Evolutionary conservation across 1,284 basidiomycete genomes (phyloP).

Genomic region (Uromyces viciae-fabae): DNA sequence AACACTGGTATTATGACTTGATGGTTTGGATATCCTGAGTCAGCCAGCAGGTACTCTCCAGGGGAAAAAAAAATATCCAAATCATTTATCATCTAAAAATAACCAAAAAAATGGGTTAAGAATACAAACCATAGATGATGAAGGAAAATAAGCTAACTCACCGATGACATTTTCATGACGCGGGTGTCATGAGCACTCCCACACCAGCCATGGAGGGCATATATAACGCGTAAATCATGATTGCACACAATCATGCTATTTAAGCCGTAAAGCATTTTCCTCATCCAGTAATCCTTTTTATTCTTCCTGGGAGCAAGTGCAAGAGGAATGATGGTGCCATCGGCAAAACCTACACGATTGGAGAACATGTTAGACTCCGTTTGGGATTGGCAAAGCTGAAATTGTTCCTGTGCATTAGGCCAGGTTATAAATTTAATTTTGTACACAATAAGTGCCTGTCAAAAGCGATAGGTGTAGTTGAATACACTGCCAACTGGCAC

Average conservation of each 20-base stretch:
- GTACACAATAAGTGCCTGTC: background rate
- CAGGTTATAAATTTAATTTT: background rate
- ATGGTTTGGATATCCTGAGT: constrained; percentile 1
- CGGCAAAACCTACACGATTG: constrained; percentile 6
- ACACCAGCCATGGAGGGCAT: constrained; percentile 15
- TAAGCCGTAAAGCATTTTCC: background rate
- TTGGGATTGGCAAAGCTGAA: too few species aligned
- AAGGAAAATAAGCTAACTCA: background rate
- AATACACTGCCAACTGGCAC: background rate
- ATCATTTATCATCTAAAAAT: background rate
- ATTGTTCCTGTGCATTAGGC: background rate
- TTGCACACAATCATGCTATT: constrained; percentile 15
- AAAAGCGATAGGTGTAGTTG: background rate
- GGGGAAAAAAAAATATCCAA: background rate
- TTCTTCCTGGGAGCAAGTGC: background rate
- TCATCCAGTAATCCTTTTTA: constrained; percentile 2
- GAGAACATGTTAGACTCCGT: background rate
- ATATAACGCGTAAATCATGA: background rate
- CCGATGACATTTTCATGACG: background rate
- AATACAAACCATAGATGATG: background rate
- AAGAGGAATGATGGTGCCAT: constrained; percentile 7
- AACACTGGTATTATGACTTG: background rate
- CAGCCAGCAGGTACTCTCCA: constrained; percentile 14
- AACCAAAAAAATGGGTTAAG: too few species aligned
- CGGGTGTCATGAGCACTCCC: constrained; percentile 9